A percentile compares a stretch with the other conserved stretches of the same genome.
Evolutionary conservation across 768 basidiomycete genomes (phyloP).

Genomic region (Tylopilus subfusipes): DNA sequence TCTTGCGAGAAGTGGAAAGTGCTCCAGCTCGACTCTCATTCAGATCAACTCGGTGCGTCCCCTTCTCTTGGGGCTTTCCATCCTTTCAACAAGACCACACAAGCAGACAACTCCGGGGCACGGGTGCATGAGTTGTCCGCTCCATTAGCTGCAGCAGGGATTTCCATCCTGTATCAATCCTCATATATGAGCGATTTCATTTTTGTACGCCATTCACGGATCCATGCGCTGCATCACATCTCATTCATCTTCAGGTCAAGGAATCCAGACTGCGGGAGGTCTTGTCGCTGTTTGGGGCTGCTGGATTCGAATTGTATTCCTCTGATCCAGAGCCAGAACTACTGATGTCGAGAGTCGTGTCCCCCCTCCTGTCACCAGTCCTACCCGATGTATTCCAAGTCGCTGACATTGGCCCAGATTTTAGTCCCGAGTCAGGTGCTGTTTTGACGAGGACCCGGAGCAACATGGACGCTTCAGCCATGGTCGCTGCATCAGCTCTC

Average conservation of each 20-base stretch:
- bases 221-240: neutral
- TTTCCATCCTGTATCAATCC: conserved; percentile 79
- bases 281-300: conserved; percentile 52
- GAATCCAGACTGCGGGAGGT: conserved; percentile 61
- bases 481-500: conserved; percentile 9
- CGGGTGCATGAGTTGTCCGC: conserved; percentile 75
- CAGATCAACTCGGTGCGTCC: conserved; percentile 58
- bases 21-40: conserved; percentile 78
- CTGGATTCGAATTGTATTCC: conserved; percentile 65
- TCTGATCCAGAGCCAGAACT: conserved; percentile 41
- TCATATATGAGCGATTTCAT: conserved; percentile 84
- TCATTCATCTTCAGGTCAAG: conserved; percentile 49
- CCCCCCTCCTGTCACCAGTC: conserved; percentile 32
- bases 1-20: conserved; percentile 76
- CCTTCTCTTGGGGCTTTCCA: neutral
- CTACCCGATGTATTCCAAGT: conserved; percentile 29
- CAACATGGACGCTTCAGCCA: conserved; percentile 33
- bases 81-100: conserved; percentile 5
- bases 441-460: conserved; percentile 49
- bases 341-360: conserved; percentile 29
- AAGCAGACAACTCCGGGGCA: conserved; percentile 62
- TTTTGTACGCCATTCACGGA: conserved; percentile 48
- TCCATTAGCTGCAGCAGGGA: conserved; percentile 70
- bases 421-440: conserved; percentile 36
- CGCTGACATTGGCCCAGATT: conserved; percentile 28